Percentiles rank a stretch among this genome's conserved stretches.
Conservation (phyloP, 208 protist species). For the Borovskyia barvae region DNA sequence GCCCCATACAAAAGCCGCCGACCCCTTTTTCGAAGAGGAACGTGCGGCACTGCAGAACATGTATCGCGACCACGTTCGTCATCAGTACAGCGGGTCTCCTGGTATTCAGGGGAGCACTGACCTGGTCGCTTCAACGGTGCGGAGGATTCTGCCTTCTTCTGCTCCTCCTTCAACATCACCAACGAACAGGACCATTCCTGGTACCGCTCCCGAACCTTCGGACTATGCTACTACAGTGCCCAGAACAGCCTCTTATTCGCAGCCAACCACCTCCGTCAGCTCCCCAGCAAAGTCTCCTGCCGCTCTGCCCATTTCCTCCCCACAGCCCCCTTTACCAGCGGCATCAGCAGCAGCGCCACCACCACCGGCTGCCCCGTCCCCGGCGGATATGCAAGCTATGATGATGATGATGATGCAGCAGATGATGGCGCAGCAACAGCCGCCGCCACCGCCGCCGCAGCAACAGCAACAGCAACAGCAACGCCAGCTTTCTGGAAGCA, state of each 20-base stretch:
- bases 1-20: slow-evolving; percentile 14
- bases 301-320: too few relatives aligned
- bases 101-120: slow-evolving; percentile 32
- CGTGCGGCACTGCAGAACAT: slow-evolving; percentile 37
- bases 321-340: too few relatives aligned
- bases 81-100: slow-evolving; percentile 22
- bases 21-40: slow-evolving; percentile 29
- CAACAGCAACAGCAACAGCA: neutral
- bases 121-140: slow-evolving; percentile 7
- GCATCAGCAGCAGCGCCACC: neutral
- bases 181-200: too few relatives aligned
- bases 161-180: neutral
- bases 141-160: neutral
- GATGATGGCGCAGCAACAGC: slow-evolving; percentile 13
- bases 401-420: slow-evolving; percentile 53
- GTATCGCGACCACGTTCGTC: slow-evolving; percentile 44
- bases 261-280: too few relatives aligned
- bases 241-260: too few relatives aligned
- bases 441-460: neutral
- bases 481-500: neutral
- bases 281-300: too few relatives aligned
- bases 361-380: neutral
- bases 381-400: slow-evolving; percentile 39
- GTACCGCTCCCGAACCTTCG: too few relatives aligned
- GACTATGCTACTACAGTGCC: too few relatives aligned